A percentile compares a stretch with the other conserved stretches of the same genome.
phyloP scores from a whole-genome alignment of 2,329 filamentous ascomycete genomes.

The Colletotrichum lupini region DNA sequence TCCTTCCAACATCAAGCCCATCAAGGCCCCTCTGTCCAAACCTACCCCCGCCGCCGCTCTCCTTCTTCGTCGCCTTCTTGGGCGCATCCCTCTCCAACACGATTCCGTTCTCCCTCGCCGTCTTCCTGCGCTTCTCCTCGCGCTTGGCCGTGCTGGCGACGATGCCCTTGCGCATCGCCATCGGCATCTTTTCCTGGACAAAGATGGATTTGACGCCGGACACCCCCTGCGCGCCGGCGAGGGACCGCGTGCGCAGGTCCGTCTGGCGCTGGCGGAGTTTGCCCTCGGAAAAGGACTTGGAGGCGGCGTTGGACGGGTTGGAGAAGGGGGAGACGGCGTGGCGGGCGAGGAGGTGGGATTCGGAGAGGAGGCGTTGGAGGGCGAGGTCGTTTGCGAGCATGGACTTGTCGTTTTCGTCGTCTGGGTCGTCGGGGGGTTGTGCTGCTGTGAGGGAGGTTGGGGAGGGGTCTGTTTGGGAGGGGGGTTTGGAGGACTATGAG shows the following conservation, averaged over 20 bases:
- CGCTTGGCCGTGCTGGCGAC: slow-evolving; percentile 70
- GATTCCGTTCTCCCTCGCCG: slow-evolving; percentile 91
- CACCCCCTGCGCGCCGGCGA: slow-evolving; percentile 50
- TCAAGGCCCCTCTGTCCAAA: slow-evolving; percentile 70
- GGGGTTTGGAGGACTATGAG: slow-evolving; percentile 59
- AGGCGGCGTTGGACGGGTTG: slow-evolving; percentile 47
- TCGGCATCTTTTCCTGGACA: slow-evolving; percentile 88
- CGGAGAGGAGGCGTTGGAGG: slow-evolving; percentile 87
- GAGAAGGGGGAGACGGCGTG: slow-evolving; percentile 54
- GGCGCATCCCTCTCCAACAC: slow-evolving; percentile 74
- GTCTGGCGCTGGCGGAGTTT: slow-evolving; percentile 83
- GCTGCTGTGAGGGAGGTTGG: slow-evolving; percentile 38
- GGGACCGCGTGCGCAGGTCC: slow-evolving; percentile 83
- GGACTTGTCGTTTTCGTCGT: slow-evolving; percentile 69
- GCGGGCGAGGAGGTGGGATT: slow-evolving; percentile 84
- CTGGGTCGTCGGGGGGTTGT: slow-evolving; percentile 43
- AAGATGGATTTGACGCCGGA: slow-evolving; percentile 66
- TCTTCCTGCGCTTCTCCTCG: slow-evolving; percentile 77
- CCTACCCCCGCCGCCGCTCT: slow-evolving; percentile 53
- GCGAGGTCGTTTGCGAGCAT: slow-evolving; percentile 93
- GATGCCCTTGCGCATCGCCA: slow-evolving; percentile 89
- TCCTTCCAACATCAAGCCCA: slow-evolving; percentile 81
- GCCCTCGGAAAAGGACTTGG: slow-evolving; percentile 65
- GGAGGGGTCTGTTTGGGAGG: slow-evolving; percentile 46
- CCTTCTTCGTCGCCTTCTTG: slow-evolving; percentile 51